Evolutionary conservation across 2,329 filamentous ascomycete species (phyloP).

Genomic region (Aspergillus brasiliensis): DNA sequence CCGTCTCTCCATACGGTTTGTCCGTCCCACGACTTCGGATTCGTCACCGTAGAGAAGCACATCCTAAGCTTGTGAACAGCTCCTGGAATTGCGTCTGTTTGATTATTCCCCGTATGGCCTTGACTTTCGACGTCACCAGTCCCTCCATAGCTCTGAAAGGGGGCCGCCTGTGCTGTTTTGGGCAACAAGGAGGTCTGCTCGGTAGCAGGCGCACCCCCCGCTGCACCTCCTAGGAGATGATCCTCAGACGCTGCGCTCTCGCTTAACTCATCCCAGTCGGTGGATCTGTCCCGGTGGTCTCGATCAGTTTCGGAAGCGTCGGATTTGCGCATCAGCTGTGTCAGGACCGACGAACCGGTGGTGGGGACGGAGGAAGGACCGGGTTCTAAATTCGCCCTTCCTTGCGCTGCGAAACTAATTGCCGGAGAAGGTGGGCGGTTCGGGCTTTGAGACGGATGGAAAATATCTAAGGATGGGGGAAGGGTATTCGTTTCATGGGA

Average conservation of each 20-base stretch:
- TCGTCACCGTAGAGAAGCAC: slow-evolving; percentile 45
- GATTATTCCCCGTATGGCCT: slow-evolving; percentile 11
- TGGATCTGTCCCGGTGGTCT: slow-evolving; percentile 7
- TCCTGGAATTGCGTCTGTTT: slow-evolving; percentile 16
- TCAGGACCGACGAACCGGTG: slow-evolving; percentile 49
- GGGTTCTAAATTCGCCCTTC: slow-evolving; percentile 19
- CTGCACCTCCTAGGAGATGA: slow-evolving; percentile 14
- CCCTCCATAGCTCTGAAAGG: slow-evolving; percentile 33
- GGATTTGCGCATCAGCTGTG: slow-evolving; percentile 53
- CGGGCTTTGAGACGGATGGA: slow-evolving; percentile 17
- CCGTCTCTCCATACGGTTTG: slow-evolving; percentile 65
- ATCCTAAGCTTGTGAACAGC: slow-evolving; percentile 23
- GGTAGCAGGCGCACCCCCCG: slow-evolving; percentile 28
- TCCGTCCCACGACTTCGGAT: slow-evolving; percentile 73
- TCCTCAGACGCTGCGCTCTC: slow-evolving; percentile 16
- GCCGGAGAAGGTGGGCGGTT: slow-evolving; percentile 23
- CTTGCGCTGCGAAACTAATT: slow-evolving; percentile 20
- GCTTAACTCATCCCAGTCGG: slow-evolving; percentile 19
- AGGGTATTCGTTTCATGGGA: slow-evolving; percentile 46
- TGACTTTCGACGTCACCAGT: slow-evolving; percentile 37
- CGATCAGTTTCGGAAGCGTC: slow-evolving; percentile 24
- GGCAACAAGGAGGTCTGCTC: slow-evolving; percentile 42
- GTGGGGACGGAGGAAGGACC: slow-evolving; percentile 22
- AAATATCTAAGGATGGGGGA: slow-evolving; percentile 34
- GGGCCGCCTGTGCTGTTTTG: slow-evolving; percentile 30